Conservation (phyloP, 1,284 basidiomycete species). For the Ceratobasidium papillatum region DNA sequence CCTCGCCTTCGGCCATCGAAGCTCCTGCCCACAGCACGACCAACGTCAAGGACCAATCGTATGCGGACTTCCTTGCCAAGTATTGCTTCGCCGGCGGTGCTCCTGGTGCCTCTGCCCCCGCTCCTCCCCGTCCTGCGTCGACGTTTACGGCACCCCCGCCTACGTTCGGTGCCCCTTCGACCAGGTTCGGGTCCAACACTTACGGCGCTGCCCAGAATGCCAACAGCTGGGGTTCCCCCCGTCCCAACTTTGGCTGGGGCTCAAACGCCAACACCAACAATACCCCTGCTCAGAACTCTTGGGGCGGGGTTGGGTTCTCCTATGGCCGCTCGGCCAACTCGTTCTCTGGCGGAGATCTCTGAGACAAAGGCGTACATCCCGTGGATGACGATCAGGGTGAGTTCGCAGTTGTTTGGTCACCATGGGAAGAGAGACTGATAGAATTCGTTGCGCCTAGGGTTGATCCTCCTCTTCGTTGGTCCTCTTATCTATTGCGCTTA, state of each 20-base stretch:
- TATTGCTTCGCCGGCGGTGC: conserved; percentile 44
- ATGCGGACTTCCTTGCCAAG: conserved; percentile 45
- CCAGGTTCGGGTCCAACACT: background rate
- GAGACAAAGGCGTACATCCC: background rate
- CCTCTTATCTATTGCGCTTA: conserved; percentile 37
- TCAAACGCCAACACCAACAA: background rate
- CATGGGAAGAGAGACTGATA: conserved; percentile 8
- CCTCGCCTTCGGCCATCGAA: conserved; percentile 33
- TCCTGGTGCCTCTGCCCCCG: conserved; percentile 18
- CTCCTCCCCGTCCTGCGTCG: background rate
- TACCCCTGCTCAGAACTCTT: conserved; percentile 10
- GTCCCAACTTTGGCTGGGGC: conserved; percentile 32
- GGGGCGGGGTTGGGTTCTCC: conserved; percentile 27
- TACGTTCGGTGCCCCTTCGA: background rate
- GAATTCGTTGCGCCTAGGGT: background rate
- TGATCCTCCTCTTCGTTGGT: conserved; percentile 24
- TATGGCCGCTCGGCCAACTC: conserved; percentile 9
- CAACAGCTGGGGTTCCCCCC: conserved; percentile 7
- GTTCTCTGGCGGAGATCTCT: conserved; percentile 27
- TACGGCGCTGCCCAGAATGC: background rate
- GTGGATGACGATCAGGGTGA: conserved; percentile 34
- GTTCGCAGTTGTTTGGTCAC: background rate
- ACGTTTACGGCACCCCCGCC: background rate
- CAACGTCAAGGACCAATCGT: conserved; percentile 34
- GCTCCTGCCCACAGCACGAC: conserved; percentile 35